A percentile compares a stretch with the other conserved stretches of the same genome.
These are phyloP conservation scores for Venustampulla echinocandica DNA, from an alignment of 495 filamentous ascomycete species.

Conservation along the genomic window DNA sequence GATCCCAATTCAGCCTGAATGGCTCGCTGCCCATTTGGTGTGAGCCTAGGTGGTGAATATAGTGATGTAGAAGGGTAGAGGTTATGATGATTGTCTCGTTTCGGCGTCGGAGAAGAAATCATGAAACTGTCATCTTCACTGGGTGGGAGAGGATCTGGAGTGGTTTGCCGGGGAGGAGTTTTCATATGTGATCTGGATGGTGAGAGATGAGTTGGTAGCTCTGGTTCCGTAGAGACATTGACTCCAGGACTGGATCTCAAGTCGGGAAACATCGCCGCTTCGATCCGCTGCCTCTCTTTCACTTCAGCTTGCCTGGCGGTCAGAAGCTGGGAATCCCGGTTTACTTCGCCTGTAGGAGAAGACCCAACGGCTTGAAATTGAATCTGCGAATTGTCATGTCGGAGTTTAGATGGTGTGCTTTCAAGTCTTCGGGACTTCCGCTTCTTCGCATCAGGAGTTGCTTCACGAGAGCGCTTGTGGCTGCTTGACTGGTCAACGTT, in stretches of 20 bases:
- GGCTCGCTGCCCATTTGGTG: not conserved
- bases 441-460: constrained; percentile 21
- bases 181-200: constrained; percentile 8
- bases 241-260: constrained; percentile 51
- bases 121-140: constrained; percentile 53
- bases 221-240: constrained; percentile 15
- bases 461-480: constrained; percentile 21
- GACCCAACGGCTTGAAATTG: constrained; percentile 61
- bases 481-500: constrained; percentile 19
- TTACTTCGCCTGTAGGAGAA: constrained; percentile 34
- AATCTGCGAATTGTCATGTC: constrained; percentile 73
- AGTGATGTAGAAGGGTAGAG: constrained; percentile 37
- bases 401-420: constrained; percentile 31
- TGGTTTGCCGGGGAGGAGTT: constrained; percentile 28
- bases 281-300: constrained; percentile 51
- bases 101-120: constrained; percentile 75
- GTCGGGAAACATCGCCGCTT: constrained; percentile 60
- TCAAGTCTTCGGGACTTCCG: constrained; percentile 18
- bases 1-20: not conserved
- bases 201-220: constrained; percentile 15
- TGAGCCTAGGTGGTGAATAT: constrained; percentile 45
- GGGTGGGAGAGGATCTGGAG: constrained; percentile 37
- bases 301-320: constrained; percentile 70
- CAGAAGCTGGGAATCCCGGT: constrained; percentile 53
- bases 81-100: constrained; percentile 29